Evolutionary conservation across 208 protist species (phyloP).

Genomic region (Trypanosoma melophagium): DNA sequence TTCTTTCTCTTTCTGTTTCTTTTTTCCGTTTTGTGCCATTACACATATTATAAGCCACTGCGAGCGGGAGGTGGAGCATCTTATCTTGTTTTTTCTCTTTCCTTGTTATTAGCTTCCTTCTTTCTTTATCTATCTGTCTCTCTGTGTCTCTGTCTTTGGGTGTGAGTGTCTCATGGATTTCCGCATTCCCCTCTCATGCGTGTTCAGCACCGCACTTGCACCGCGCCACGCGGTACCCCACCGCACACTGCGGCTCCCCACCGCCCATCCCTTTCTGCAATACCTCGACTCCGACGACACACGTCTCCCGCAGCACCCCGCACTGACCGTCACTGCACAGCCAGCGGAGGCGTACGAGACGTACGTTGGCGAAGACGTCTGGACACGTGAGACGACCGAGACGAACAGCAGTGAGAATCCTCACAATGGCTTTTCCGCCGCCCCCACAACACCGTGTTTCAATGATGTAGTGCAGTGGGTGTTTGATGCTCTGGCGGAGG

Average conservation of each 20-base stretch:
- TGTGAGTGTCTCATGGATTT: constrained; percentile 42
- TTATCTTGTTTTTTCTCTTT: too few species aligned
- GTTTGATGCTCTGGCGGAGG: constrained; percentile 5
- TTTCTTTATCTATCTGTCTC: too few species aligned
- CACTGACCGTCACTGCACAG: constrained; percentile 32
- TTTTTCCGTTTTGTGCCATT: too few species aligned
- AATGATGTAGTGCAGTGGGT: constrained; percentile 68
- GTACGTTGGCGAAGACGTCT: constrained; percentile 82
- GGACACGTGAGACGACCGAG: constrained; percentile 16
- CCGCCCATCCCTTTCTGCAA: constrained; percentile 44
- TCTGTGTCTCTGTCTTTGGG: too few species aligned
- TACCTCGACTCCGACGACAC: constrained; percentile 84
- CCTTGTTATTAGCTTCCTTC: too few species aligned
- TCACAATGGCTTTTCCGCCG: neutral
- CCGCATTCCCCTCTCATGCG: constrained; percentile 59
- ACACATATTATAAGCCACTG: too few species aligned
- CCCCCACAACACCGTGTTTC: constrained; percentile 24
- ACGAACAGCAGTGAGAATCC: neutral
- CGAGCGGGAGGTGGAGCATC: too few species aligned
- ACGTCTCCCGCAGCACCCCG: constrained; percentile 56
- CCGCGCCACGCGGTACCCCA: constrained; percentile 54
- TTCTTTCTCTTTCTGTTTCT: too few species aligned
- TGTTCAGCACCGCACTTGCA: constrained; percentile 34
- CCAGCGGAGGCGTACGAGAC: constrained; percentile 72
- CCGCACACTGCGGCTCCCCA: constrained; percentile 41